phyloP scores from a whole-genome alignment of 1,284 basidiomycete species.

The Dichomitus squalens region DNA sequence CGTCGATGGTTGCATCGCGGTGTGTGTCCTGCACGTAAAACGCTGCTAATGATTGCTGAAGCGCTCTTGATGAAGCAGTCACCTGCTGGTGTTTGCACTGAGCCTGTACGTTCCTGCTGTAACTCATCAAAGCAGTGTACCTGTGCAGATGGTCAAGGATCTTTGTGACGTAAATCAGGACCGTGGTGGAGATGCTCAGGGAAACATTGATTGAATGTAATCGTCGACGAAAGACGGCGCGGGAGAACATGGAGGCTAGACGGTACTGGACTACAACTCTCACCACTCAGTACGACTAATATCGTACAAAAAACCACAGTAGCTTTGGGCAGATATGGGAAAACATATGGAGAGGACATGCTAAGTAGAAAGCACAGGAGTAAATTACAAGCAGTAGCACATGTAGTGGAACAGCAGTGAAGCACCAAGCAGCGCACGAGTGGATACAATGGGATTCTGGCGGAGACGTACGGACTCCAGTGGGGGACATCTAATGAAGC shows the following conservation, averaged over 20 bases:
- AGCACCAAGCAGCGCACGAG: constrained; percentile 1
- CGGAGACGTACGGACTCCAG: not conserved
- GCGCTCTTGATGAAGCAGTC: constrained; percentile 3
- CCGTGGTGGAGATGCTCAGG: not conserved
- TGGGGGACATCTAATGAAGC: constrained; percentile 1
- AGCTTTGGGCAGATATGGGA: not conserved
- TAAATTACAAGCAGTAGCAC: constrained; percentile 9
- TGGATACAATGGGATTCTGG: constrained; percentile 2
- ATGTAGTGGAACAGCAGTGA: constrained; percentile 1
- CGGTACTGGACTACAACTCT: not conserved
- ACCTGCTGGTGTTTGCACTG: not conserved
- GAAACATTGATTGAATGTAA: not conserved
- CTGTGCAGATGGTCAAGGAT: not conserved
- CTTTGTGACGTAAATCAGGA: not conserved
- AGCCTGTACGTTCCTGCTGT: not conserved
- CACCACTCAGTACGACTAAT: not conserved
- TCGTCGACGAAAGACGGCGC: not conserved
- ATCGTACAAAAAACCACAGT: not conserved
- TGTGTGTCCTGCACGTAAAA: constrained; percentile 7
- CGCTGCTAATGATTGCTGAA: constrained; percentile 3
- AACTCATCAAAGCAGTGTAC: not conserved
- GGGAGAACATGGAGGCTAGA: not conserved
- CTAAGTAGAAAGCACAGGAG: not conserved
- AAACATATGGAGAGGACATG: not conserved
- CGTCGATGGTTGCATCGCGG: not conserved